Base-by-base conservation (phyloP, 768 basidiomycete species). In the Agrocybe pediades region DNA sequence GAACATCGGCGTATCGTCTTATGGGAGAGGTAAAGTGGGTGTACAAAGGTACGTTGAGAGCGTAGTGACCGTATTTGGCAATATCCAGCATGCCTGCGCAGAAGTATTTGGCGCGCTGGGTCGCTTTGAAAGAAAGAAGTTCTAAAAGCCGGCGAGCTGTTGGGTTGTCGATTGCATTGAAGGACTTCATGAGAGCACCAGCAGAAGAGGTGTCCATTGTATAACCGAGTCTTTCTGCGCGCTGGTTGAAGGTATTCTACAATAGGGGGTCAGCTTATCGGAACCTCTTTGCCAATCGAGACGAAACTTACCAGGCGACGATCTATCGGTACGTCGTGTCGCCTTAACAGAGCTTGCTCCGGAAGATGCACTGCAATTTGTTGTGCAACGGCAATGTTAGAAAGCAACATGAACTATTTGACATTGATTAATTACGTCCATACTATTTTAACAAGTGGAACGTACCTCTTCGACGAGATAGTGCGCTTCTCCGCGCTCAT, bases 1-100 rank as follows among this genome's bases (percentile, higher is more conserved):
- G 77, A 44, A 99, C 77, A 65, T 99, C 97, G 46, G 94, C 92
- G 66, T 95, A 94, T 17, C 92, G 90, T 46, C 92, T 86, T 62
- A 97, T 95, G 8, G 95, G 97, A 5, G 88, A 93, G 0, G 91
- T 94, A 73, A 92, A 94, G 69, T 94, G 90, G 8, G 90, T 96
- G 74, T 98, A 99, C 41, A 99, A 79, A 16, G 97, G 95, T 5
- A 84, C 76, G 59, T 86, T 96, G 60, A 98, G 76, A 0, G 95
- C 87, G 68, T 92, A 98, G 71, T 99, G 97, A 25, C 84, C 74
- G 65, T 98, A 99, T 75, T 98, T 98, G 39, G 95, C 93, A 64
- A 99, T 99, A 71, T 99, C 97, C 62, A 99, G 78, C 96, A 98
- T 98, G 58, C 97, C 97, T 21, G 95, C 84, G 67, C 97, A 99